These are phyloP conservation scores for Thielaviopsis musarum DNA, from an alignment of 2,329 filamentous ascomycete species.

Conservation along the genomic window DNA sequence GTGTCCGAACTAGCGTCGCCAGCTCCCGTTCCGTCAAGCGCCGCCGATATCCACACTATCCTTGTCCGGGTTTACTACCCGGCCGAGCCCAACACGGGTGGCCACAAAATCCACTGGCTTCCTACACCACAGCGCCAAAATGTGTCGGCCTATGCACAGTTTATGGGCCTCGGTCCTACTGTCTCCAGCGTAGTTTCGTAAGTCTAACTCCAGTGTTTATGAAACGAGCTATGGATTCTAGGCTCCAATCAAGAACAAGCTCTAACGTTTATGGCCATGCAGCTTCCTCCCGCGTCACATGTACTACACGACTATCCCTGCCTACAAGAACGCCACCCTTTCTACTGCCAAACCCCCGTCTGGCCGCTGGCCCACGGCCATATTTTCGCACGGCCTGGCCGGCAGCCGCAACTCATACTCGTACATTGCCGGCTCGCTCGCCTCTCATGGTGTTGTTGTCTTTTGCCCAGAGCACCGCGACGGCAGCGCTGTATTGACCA, in stretches of 20 bases:
- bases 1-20: constrained; percentile 40
- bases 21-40: constrained; percentile 33
- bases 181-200: constrained; percentile 44
- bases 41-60: constrained; percentile 49
- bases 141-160: constrained; percentile 58
- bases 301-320: constrained; percentile 57
- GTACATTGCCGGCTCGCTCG: constrained; percentile 61
- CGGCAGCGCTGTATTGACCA: constrained; percentile 59
- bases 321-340: constrained; percentile 52
- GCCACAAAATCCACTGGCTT: constrained; percentile 52
- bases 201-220: constrained; percentile 17
- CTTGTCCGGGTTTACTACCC: constrained; percentile 76
- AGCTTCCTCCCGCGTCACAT: constrained; percentile 55
- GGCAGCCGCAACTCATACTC: constrained; percentile 73
- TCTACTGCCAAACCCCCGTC: constrained; percentile 30
- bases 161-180: constrained; percentile 47
- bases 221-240: not conserved
- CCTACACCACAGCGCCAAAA: constrained; percentile 60
- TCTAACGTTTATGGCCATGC: not conserved
- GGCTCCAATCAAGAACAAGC: not conserved
- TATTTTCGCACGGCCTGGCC: constrained; percentile 76
- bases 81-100: constrained; percentile 34
- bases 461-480: constrained; percentile 72
- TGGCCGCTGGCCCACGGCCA: constrained; percentile 58
- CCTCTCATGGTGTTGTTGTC: constrained; percentile 67